Evolutionary conservation across 2,329 filamentous ascomycete species (phyloP).

Genomic region (Fusarium citri): DNA sequence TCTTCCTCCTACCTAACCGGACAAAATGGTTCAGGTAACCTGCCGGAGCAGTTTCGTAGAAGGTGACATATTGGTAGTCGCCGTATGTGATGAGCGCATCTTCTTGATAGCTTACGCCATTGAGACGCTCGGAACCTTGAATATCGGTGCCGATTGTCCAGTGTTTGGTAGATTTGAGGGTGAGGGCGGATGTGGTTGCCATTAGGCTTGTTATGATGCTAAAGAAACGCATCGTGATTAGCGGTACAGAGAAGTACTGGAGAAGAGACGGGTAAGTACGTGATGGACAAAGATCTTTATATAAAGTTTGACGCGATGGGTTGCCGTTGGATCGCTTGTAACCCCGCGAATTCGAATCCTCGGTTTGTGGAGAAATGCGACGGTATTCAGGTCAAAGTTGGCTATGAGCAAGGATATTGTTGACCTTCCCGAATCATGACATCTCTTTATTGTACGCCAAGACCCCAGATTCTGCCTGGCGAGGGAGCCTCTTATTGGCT

Average conservation of each 20-base stretch:
- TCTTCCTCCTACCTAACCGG: conserved; percentile 11
- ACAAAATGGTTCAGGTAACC: conserved; percentile 32
- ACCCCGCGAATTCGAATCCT: not conserved
- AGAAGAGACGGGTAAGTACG: accelerated
- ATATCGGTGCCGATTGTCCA: conserved; percentile 35
- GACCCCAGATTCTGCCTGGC: too few relatives aligned
- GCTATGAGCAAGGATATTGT: not conserved
- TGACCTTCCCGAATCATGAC: conserved; percentile 5
- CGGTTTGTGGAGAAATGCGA: not conserved
- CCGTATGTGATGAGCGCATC: conserved; percentile 33
- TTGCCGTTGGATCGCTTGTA: not conserved
- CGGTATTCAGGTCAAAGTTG: not conserved
- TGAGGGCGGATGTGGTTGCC: conserved; percentile 6
- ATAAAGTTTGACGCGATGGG: not conserved
- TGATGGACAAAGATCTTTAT: not conserved
- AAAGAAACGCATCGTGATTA: conserved; percentile 2
- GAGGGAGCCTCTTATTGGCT: not conserved
- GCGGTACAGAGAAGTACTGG: accelerated
- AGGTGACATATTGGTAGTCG: conserved; percentile 31
- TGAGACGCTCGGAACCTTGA: conserved; percentile 29
- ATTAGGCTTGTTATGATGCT: conserved; percentile 6
- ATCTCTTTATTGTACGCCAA: not conserved
- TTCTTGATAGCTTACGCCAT: conserved; percentile 37
- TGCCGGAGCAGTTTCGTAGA: conserved; percentile 29
- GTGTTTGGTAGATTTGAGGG: conserved; percentile 21